A percentile compares a stretch with the other conserved stretches of the same genome.
Evolutionary conservation across 768 basidiomycete species (phyloP).

Genomic region (Termitomyces sp.): DNA sequence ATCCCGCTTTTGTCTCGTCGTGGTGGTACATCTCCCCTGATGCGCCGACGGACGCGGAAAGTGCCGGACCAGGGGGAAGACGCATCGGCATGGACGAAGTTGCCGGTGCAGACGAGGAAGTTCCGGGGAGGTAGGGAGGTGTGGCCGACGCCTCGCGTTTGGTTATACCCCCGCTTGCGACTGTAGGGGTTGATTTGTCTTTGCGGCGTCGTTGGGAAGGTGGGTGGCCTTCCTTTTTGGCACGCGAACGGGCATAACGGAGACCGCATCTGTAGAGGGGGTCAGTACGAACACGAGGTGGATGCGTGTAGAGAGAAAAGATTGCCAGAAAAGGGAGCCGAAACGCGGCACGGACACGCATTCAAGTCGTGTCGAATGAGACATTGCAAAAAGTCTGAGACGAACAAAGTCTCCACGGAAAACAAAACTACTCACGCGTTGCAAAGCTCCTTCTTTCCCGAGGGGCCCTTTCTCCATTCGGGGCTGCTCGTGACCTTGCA

Average conservation of each 20-base stretch:
- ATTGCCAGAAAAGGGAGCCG: background rate
- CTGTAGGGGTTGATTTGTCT: conserved; percentile 36
- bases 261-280: conserved; percentile 63
- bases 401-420: background rate
- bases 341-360: background rate
- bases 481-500: conserved; percentile 81
- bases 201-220: conserved; percentile 56
- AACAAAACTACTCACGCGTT: conserved; percentile 64
- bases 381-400: background rate
- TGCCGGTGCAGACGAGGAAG: conserved; percentile 24
- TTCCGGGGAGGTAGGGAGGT: conserved; percentile 31
- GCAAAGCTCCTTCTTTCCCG: conserved; percentile 86
- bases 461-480: conserved; percentile 90
- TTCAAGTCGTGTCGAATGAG: background rate
- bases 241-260: conserved; percentile 81
- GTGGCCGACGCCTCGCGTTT: conserved; percentile 34
- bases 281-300: background rate
- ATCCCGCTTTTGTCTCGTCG: conserved; percentile 29
- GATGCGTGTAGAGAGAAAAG: background rate
- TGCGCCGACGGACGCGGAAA: conserved; percentile 52
- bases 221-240: conserved; percentile 77
- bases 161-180: conserved; percentile 14
- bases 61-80: conserved; percentile 42
- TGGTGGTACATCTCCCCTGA: conserved; percentile 51
- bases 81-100: conserved; percentile 30